Base-by-base conservation (phyloP, 75 land plant genomes). In the Sequoiadendron giganteum region DNA sequence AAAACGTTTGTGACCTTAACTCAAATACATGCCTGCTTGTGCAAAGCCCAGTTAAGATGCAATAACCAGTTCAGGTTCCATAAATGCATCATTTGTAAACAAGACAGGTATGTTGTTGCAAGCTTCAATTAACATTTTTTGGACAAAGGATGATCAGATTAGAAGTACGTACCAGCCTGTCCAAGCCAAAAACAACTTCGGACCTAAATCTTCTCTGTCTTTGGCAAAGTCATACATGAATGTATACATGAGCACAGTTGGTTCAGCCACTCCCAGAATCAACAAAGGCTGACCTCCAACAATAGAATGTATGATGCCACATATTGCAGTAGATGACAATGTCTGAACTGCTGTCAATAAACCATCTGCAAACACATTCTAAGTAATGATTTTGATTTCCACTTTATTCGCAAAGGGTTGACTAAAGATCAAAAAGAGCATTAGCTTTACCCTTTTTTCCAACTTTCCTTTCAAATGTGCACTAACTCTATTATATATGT, bases 211-310 rank as follows among this genome's bases (percentile, higher is more conserved):
- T 38, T 90, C 84, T 79, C 95, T 89, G 36, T 93, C 93, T 81
- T 97, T 97, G 9, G 97, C 98, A 86, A 97, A 97, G 87, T 91
- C 92, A 85, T 92, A 97, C 99, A 97, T 93, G 89, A 97, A 97
- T 0, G 97, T 95, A 85, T 96, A 97, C 95, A 97, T 94, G 40
- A 97, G 89, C n/a, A 97, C 98, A 34, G 99, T 97, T 1, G 99
- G 99, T 88, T 97, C 99, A 38, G 99, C 98, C 34, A 97, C 98
- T 43, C 99, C 99, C 40, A 97, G 92, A 54, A 97, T 95, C 42
- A 97, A 92, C 87, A 97, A 86, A 39, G 99, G 99, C 80, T 97
- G 99, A 42, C 99, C 99, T 86, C 99, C 99, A 68, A 97, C 83
- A 25, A 97, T 73, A 0, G 99, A 96, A 87, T 97, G 99, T 32